Base-by-base conservation (phyloP, 106 monocot genomes). In the Chionographis japonica region DNA sequence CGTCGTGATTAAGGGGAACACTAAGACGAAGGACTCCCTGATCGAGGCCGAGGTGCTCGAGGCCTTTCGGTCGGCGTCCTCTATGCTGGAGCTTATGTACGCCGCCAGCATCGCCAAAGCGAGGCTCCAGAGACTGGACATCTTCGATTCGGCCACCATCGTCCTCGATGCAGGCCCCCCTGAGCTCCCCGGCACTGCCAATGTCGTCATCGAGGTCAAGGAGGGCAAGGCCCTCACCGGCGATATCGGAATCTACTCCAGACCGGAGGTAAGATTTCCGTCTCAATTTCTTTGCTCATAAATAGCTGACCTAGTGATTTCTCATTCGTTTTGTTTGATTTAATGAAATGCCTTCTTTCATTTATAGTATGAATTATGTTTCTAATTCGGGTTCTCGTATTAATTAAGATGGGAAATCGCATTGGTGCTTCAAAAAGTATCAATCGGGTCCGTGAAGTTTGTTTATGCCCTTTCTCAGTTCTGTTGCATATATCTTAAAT, bases 21-120 rank as follows among this genome's bases (percentile, higher is more conserved):
- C 46, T 4, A 77, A 71, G 75, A 90, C 90, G 13, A 83, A 80
- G 65, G 85, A 78, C 40, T 63, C 73, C 38, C 61, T 86, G 17
- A 86, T 90, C 69, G 90, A 90, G 74, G 77, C 80, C 17, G 82
- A 87, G 82, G 86, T 86, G 12, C 41, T 72, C 7, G 80, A 70
- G 3, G 59, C 56, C 41, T 74, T 86, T 54, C 70, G 77, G n/a
- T 19, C 63, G 14, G 79, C 78, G 16, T 54, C 68, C 42, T 72
- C 90, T 27, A 42, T 90, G 77, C 85, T 83, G 75, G 90, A 90
- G 72, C 83, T 86, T 50, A 60, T 86, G 52, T 68, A 67, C 20
- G 85, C 80, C 19, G 85, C 90, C 4, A 51, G 60, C 2, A 43
- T 61, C 43, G 90, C 90, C 68, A 83, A 69, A 61, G 77, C 75